Evolutionary conservation across 805 yeast genomes (phyloP), one percentile per base, ranked within the genome.

Genomic region (Kodamaea nitidulidarum): DNA sequence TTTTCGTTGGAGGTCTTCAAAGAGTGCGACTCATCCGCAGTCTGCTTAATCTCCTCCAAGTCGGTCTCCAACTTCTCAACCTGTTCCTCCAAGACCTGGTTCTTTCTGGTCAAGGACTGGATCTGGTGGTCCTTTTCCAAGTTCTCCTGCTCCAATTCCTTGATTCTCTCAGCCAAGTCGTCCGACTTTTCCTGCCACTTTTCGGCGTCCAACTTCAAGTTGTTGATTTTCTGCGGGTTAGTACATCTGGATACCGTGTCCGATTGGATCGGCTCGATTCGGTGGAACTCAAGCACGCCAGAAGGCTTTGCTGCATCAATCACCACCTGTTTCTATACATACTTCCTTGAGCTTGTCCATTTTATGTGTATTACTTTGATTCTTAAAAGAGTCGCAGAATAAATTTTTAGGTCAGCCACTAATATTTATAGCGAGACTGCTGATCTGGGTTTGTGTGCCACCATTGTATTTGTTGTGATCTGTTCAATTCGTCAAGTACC

Each of bases 181-280:
- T 93, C 98, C 45, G 93, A 82, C 74, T 88, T 87, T 65, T 88
- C 96, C 73, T 91, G 96, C 88, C 98, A 95, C 55, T 83, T 74
- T 73, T 93, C 98, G 51, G 96, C 91, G 63, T 93, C 98, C 56
- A 86, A 74, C 71, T 91, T 90, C 66, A 93, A 80, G 68, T 81
- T 81, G 75, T 73, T 82, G 71, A 88, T 73, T 78, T 88, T 88
- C 95, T 86, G 16, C 16, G 6, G 11, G 31, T 27, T 27, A 27
- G 31, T 27, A 20, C 22, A 20, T 20, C 8, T 20, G 22, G 22
- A 6, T 20, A 20, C 22, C n/a, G n/a, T n/a, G n/a, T n/a, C n/a
- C n/a, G n/a, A n/a, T n/a, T n/a, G n/a, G n/a, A n/a, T n/a, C n/a
- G n/a, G n/a, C n/a, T n/a, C n/a, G n/a, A n/a, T n/a, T n/a, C n/a